Base-by-base conservation (phyloP, 108 stramenopile species). In the Skeletonema marinoi region DNA sequence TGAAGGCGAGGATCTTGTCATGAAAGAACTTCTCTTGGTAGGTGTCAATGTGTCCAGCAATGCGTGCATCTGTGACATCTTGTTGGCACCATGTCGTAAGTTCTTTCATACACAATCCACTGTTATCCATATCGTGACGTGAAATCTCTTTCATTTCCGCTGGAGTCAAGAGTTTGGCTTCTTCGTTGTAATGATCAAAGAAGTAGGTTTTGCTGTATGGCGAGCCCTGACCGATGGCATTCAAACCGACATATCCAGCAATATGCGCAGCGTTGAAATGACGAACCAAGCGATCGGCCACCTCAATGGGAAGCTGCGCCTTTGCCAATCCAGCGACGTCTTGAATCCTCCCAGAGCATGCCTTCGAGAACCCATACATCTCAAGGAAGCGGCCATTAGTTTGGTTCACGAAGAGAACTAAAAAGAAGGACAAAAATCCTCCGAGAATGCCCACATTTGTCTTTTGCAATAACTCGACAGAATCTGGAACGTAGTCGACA, bases 231-330 rank as follows among this genome's bases (percentile, higher is more conserved):
- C 62, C 62, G n/a, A 69, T 36, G 3, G 56, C 69, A 44, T 66
- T 77, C 58, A 86, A 62, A 16, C 87, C 87, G 6, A 83, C 78
- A 65, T 84, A 88, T 50, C 78, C 80, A 65, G 82, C 71, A 4
- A 80, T 71, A 25, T 88, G 83, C 6, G 88, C 85, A 8, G 85
- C 85, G 51, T 88, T 88, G 80, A 88, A 70, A 39, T 80, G 77
- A 3, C 85, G 78, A 17, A 85, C 77, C n/a, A 88, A 30, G 13
- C 76, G 61, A 6, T 61, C 16, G 0, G 85, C 88, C 3, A 62
- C 11, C 33, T 83, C 77, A 7, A 25, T 48, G 11, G 88, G 85
- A n/a, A 88, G 70, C 58, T 63, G 33, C 0, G 74, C 48, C 5
- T 33, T 39, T 0, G 80, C 73, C 13, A 88, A 31, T 12, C 72